Percentiles rank a stretch among this genome's conserved stretches.
These are phyloP conservation scores for Simplicillium sp. DNA, from an alignment of 2,329 filamentous ascomycete species.

Conservation along the genomic window DNA sequence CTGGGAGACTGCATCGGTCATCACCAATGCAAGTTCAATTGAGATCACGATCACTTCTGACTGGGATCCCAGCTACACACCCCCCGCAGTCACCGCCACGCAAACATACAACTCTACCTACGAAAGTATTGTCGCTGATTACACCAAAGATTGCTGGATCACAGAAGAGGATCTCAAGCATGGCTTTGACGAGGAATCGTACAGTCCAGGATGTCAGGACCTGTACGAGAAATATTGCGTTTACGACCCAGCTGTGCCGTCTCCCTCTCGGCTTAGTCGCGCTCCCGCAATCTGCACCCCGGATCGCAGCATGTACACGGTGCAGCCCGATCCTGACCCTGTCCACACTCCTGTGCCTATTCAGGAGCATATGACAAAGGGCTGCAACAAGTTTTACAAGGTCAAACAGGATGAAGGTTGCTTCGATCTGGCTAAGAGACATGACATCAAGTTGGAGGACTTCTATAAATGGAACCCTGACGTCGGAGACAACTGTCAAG, in stretches of 20 bases:
- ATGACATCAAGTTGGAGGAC: constrained; percentile 2
- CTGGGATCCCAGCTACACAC: no score
- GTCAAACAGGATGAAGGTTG: constrained; percentile 5
- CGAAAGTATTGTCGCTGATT: no score
- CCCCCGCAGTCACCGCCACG: no score
- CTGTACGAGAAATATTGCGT: constrained; percentile 2
- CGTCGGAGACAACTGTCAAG: constrained; percentile 2
- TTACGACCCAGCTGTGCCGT: not conserved
- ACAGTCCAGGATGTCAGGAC: constrained; percentile 1
- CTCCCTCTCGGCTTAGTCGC: not conserved
- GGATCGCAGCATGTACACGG: constrained; percentile 2
- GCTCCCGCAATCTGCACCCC: constrained; percentile 3
- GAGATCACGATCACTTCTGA: no score
- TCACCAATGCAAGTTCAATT: no score
- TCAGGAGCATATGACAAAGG: constrained; percentile 2
- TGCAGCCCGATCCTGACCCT: constrained; percentile 1
- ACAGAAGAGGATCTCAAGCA: constrained; percentile 2
- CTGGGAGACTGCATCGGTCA: no score
- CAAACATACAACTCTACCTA: no score
- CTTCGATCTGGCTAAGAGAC: constrained; percentile 1
- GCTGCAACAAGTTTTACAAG: constrained; percentile 10
- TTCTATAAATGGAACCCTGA: constrained; percentile 4
- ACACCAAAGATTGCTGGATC: constrained; percentile 3
- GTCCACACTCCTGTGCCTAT: constrained; percentile 2
- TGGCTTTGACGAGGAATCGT: constrained; percentile 1